Conservation (phyloP, 306 rosid genomes). For the Carpinus viminea region DNA sequence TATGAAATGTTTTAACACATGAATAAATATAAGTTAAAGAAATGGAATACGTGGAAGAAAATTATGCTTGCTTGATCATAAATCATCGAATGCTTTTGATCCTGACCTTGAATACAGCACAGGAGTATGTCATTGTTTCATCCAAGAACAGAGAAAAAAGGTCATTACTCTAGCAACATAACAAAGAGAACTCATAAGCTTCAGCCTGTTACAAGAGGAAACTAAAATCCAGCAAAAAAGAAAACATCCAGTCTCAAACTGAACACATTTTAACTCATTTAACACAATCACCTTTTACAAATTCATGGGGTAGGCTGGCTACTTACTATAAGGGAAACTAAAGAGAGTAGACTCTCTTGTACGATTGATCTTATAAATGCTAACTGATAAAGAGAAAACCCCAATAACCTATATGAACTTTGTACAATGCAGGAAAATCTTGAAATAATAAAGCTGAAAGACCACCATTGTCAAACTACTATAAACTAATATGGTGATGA, state of each 20-base stretch:
- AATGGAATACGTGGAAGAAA: constrained; percentile 10
- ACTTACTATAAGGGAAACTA: not conserved
- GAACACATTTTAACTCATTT: not conserved
- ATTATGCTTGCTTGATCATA: constrained; percentile 1
- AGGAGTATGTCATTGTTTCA: constrained; percentile 88
- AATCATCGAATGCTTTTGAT: not conserved
- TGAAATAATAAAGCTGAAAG: not conserved
- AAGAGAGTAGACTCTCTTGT: not conserved
- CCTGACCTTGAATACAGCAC: constrained; percentile 82
- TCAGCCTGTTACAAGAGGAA: not conserved
- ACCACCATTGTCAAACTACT: not conserved
- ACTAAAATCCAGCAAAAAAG: not conserved
- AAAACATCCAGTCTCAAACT: not conserved
- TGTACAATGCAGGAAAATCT: not conserved
- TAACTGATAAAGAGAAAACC: not conserved
- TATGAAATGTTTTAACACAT: constrained; percentile 27
- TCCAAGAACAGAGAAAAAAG: constrained; percentile 88
- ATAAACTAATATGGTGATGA: too few relatives aligned
- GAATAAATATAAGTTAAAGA: not conserved
- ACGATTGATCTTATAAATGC: not conserved
- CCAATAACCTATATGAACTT: not conserved
- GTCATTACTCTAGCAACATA: constrained; percentile 74
- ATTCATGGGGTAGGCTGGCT: not conserved
- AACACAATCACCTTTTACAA: not conserved
- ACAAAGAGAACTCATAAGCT: constrained; percentile 4